Percentiles rank a stretch among this genome's conserved stretches.
These are phyloP conservation scores for Fusarium ambrosium DNA, from an alignment of 2,329 filamentous ascomycete genomes.

Conservation along the genomic window DNA sequence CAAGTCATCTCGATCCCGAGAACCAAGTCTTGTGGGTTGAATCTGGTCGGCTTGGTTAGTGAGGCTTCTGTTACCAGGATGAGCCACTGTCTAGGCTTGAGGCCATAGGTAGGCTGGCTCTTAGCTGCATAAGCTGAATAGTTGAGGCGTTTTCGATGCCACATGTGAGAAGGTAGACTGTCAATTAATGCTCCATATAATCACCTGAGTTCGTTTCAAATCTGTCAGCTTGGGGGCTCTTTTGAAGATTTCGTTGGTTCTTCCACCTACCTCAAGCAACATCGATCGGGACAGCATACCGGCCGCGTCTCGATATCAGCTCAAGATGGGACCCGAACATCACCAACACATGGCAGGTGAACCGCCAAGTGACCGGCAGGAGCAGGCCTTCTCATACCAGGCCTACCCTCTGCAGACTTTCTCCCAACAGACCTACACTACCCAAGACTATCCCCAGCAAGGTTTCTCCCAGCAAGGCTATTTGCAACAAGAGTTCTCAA, in stretches of 20 bases:
- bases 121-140: conserved; percentile 14
- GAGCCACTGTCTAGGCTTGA: not conserved
- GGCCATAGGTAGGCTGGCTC: conserved; percentile 15
- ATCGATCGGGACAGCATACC: not conserved
- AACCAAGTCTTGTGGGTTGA: not conserved
- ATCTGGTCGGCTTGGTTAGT: not conserved
- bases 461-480: not conserved
- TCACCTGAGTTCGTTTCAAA: not conserved
- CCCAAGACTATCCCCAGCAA: not conserved
- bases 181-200: conserved; percentile 8
- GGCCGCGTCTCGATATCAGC: not conserved
- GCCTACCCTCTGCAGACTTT: conserved; percentile 9
- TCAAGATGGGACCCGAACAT: conserved; percentile 13
- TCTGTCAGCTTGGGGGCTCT: not conserved
- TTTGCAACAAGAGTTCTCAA: not conserved
- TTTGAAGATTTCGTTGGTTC: not conserved
- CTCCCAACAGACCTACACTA: not conserved
- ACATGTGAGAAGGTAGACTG: not conserved
- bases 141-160: not conserved
- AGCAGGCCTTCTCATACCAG: not conserved
- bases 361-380: not conserved
- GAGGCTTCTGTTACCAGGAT: not conserved
- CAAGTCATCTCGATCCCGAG: not conserved
- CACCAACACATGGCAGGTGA: not conserved
- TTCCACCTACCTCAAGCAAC: not conserved